A percentile compares a stretch with the other conserved stretches of the same genome.
Conservation (phyloP, 805 yeast species). For the Phaffomyces opuntiae region DNA sequence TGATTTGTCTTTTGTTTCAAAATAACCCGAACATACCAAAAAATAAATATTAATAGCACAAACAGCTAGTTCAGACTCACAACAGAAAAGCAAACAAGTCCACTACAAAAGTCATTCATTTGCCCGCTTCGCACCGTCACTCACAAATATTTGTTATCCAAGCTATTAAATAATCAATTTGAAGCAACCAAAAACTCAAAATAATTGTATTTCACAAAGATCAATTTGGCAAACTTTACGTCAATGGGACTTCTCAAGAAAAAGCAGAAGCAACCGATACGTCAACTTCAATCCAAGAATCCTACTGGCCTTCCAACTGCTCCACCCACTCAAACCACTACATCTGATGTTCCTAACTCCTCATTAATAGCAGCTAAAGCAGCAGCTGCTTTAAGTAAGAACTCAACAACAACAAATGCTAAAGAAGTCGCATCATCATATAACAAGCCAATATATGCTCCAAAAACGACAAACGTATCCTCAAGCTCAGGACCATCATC, state of each 20-base stretch:
- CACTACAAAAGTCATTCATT: no score
- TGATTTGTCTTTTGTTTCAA: no score
- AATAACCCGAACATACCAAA: no score
- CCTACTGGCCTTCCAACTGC: conserved; percentile 18
- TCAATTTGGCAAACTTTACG: no score
- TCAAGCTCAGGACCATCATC: background rate
- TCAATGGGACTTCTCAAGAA: conserved; percentile 19
- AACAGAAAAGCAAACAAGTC: no score
- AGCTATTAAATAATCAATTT: no score
- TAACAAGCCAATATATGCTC: background rate
- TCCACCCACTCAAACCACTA: background rate
- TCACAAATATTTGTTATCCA: no score
- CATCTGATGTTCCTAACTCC: background rate
- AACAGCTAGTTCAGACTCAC: no score
- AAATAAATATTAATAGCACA: no score
- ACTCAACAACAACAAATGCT: background rate
- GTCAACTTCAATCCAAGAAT: conserved; percentile 16
- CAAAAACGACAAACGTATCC: background rate
- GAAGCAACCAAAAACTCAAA: no score
- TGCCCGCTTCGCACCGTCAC: no score
- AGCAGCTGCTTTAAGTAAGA: background rate
- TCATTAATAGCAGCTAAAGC: background rate
- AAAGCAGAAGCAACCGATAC: conserved; percentile 12
- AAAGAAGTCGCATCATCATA: background rate
- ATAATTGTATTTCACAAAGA: no score